phyloP scores from a whole-genome alignment of 257 asterid species.

The Solanum etuberosum region DNA sequence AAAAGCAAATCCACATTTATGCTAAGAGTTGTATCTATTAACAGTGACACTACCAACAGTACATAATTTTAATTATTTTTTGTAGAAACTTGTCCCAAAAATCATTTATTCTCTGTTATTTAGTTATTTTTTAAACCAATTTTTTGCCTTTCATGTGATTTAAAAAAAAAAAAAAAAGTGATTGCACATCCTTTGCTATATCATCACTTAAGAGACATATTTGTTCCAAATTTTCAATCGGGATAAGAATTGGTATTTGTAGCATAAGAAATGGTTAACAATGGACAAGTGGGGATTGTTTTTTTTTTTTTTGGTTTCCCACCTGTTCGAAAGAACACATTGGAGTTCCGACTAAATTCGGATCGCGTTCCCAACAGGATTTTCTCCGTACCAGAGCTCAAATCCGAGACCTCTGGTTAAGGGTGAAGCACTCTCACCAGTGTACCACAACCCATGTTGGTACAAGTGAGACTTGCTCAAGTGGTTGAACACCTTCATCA shows the following conservation, averaged over 20 bases:
- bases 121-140: background rate
- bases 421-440: too few relatives aligned
- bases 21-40: background rate
- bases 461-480: background rate
- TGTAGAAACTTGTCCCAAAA: background rate
- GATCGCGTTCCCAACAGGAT: too few relatives aligned
- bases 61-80: too few relatives aligned
- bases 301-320: too few relatives aligned
- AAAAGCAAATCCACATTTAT: background rate
- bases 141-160: background rate
- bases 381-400: too few relatives aligned
- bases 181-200: background rate
- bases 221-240: background rate
- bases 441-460: too few relatives aligned
- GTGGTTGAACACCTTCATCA: background rate
- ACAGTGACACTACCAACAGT: background rate
- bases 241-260: background rate
- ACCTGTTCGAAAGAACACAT: too few relatives aligned
- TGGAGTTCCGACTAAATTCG: too few relatives aligned
- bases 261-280: background rate
- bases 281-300: too few relatives aligned
- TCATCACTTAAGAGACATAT: background rate
- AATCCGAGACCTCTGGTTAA: too few relatives aligned
- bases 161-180: rapidly evolving
- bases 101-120: background rate